phyloP scores from a whole-genome alignment of 2,329 filamentous ascomycete species.

The Scedosporium minutisporum region DNA sequence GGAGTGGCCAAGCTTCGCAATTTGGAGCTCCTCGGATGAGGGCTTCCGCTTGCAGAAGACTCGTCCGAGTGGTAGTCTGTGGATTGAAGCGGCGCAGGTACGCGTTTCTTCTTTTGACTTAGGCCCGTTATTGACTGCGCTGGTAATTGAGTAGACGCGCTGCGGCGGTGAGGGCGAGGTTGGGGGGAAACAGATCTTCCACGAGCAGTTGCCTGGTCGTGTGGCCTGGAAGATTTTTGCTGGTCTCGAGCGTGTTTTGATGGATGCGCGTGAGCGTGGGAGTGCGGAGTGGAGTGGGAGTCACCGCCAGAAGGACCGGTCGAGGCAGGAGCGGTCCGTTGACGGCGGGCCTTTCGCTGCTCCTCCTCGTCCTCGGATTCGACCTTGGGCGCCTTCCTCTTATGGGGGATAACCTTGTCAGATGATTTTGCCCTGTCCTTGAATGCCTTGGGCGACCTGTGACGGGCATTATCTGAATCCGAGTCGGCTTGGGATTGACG shows the following conservation, averaged over 20 bases:
- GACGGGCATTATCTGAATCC: conserved; percentile 43
- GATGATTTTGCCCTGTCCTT: conserved; percentile 38
- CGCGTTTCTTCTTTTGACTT: conserved; percentile 49
- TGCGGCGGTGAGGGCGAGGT: conserved; percentile 49
- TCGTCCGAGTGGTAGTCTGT: conserved; percentile 60
- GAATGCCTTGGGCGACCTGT: conserved; percentile 32
- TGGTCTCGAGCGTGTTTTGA: conserved; percentile 4
- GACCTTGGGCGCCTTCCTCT: conserved; percentile 42
- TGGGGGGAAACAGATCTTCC: conserved; percentile 52
- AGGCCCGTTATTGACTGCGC: conserved; percentile 45
- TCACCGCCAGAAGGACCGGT: conserved; percentile 6
- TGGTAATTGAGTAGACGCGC: conserved; percentile 53
- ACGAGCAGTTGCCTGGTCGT: not conserved
- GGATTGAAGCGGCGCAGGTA: conserved; percentile 51
- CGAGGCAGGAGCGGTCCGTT: conserved; percentile 23
- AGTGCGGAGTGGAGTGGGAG: not conserved
- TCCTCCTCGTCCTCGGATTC: conserved; percentile 52
- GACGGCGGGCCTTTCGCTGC: conserved; percentile 42
- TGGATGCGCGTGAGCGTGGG: conserved; percentile 3
- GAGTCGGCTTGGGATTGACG: conserved; percentile 32
- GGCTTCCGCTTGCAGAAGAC: conserved; percentile 51
- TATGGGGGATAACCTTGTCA: conserved; percentile 36
- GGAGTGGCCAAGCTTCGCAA: conserved; percentile 46
- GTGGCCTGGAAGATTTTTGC: conserved; percentile 1
- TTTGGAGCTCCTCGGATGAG: conserved; percentile 49